Conservation (phyloP, 306 rosid genomes). For the Castanea mollissima region DNA sequence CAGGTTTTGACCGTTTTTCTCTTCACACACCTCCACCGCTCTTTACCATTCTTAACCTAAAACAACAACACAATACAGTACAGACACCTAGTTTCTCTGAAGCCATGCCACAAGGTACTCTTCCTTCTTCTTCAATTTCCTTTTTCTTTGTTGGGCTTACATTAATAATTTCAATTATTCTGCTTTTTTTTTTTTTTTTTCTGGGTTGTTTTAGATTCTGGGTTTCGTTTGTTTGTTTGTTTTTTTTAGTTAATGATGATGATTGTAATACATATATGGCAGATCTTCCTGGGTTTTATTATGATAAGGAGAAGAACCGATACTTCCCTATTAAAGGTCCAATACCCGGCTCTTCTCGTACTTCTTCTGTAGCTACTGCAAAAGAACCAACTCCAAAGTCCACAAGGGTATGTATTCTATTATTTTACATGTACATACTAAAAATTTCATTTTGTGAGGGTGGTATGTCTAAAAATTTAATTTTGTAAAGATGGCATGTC, state of each 20-base stretch:
- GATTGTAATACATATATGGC: slow-evolving; percentile 6
- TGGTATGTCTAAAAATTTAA: background rate
- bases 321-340: slow-evolving; percentile 81
- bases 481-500: background rate
- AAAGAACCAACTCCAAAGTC: slow-evolving; percentile 19
- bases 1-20: background rate
- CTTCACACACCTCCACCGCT: background rate
- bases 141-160: background rate
- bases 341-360: slow-evolving; percentile 64
- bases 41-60: background rate
- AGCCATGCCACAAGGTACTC: slow-evolving; percentile 5
- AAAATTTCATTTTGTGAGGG: background rate
- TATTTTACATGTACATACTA: background rate
- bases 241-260: background rate
- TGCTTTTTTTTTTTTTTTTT: background rate
- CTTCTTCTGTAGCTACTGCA: slow-evolving; percentile 27
- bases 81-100: background rate
- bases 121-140: background rate
- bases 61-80: background rate
- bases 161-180: background rate
- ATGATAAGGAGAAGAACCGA: slow-evolving; percentile 70
- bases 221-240: background rate
- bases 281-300: slow-evolving; percentile 90
- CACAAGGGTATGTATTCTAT: slow-evolving; percentile 34
- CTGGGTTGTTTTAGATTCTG: background rate